Conservation (phyloP, 2,329 filamentous ascomycete species). For the Botrytis fabae region DNA sequence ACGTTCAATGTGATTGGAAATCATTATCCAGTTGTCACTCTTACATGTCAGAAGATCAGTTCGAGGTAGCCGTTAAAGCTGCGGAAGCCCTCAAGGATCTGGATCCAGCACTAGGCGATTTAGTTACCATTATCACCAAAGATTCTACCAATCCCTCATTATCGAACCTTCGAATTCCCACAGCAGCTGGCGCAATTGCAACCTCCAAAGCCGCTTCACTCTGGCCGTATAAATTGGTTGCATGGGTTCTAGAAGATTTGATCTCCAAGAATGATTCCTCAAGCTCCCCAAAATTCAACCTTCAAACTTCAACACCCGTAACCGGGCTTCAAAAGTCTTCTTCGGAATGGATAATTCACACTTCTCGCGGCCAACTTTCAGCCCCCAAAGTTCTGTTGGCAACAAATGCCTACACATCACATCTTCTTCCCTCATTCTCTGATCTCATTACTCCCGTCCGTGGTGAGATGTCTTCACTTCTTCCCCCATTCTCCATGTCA, state of each 20-base stretch:
- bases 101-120: constrained; percentile 57
- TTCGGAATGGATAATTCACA: constrained; percentile 61
- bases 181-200: constrained; percentile 62
- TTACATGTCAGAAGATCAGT: constrained; percentile 57
- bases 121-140: constrained; percentile 41
- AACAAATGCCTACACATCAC: constrained; percentile 82
- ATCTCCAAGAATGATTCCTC: constrained; percentile 24
- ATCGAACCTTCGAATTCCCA: constrained; percentile 53
- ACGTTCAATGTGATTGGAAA: constrained; percentile 70
- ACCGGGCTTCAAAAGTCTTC: constrained; percentile 47
- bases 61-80: constrained; percentile 52
- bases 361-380: constrained; percentile 64
- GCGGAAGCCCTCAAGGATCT: constrained; percentile 51
- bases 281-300: constrained; percentile 55
- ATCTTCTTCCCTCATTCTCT: constrained; percentile 67
- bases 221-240: constrained; percentile 84
- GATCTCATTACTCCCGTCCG: constrained; percentile 75
- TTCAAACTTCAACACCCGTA: constrained; percentile 74
- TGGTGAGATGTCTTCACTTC: constrained; percentile 69
- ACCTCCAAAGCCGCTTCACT: constrained; percentile 66
- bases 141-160: constrained; percentile 44
- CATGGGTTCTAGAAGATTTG: constrained; percentile 61
- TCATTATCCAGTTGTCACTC: constrained; percentile 63
- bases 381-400: constrained; percentile 70
- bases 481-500: constrained; percentile 50